A percentile compares a stretch with the other conserved stretches of the same genome.
Evolutionary conservation across 768 basidiomycete genomes (phyloP).

Genomic region (Trametes sanguinea): DNA sequence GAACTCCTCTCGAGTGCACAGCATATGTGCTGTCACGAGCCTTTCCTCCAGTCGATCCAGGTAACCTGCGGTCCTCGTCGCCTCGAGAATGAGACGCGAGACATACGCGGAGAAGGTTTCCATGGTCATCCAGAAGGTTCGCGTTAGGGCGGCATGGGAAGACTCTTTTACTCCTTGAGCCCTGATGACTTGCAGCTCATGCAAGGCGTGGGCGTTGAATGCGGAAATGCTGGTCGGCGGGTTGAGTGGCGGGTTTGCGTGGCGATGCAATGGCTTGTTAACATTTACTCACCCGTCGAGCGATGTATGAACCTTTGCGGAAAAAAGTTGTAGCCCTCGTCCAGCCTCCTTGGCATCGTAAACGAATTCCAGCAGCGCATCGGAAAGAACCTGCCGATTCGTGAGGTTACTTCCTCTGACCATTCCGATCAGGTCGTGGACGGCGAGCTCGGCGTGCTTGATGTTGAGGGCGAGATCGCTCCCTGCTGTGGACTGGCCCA

Average conservation of each 20-base stretch:
- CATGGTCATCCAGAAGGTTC: slow-evolving; percentile 65
- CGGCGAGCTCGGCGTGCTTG: slow-evolving; percentile 77
- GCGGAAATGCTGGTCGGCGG: slow-evolving; percentile 66
- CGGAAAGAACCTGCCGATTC: slow-evolving; percentile 54
- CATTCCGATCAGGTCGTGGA: slow-evolving; percentile 60
- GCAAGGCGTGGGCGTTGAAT: slow-evolving; percentile 63
- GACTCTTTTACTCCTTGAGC: no score
- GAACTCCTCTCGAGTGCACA: slow-evolving; percentile 57
- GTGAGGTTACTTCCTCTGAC: slow-evolving; percentile 65
- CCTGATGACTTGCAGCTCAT: slow-evolving; percentile 30
- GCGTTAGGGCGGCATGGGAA: no score
- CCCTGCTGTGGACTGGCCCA: slow-evolving; percentile 57
- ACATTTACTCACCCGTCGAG: slow-evolving; percentile 61
- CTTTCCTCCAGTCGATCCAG: slow-evolving; percentile 64
- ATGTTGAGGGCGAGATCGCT: slow-evolving; percentile 64
- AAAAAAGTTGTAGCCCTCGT: slow-evolving; percentile 58
- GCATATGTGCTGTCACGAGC: slow-evolving; percentile 54
- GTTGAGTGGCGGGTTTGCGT: no score
- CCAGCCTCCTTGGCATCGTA: slow-evolving; percentile 60
- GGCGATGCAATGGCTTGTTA: no score
- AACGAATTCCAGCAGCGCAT: slow-evolving; percentile 54
- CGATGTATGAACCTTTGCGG: slow-evolving; percentile 64
- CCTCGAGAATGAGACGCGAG: slow-evolving; percentile 61
- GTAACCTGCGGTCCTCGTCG: slow-evolving; percentile 53
- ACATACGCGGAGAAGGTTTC: slow-evolving; percentile 52